Evolutionary conservation across 305 asterid genomes (phyloP), one percentile per base, ranked within the genome.

Genomic region (Fraxinus xanthoxyloides): DNA sequence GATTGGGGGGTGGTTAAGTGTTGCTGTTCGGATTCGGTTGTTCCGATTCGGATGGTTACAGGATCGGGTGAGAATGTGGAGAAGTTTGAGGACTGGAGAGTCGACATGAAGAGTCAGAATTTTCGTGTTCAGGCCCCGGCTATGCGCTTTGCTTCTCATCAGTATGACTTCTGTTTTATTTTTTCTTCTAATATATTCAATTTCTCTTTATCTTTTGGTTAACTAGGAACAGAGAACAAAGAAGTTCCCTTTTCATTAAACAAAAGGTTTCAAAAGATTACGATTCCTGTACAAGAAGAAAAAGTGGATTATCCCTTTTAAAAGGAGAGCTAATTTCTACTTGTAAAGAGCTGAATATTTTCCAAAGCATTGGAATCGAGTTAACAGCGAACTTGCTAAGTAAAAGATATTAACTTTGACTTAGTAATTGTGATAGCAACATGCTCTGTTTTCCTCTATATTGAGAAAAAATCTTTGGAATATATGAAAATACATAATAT

Each of bases 141-240:
- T 12, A 78, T 88, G 94, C 86, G 95, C 8, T 93, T 93, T 84
- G 90, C 92, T 82, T 89, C 96, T 82, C 86, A 92, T 32, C 89
- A 82, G 99, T 95, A 82, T 82, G 93, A 82, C 15, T 34, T 51
- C 69, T 3, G 7, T 34, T 7, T 13, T 3, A 26, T 9, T 10
- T 3, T 56, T 32, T 2, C 13, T 21, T 19, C 28, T 9, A 3
- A 3, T 43, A 61, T 75, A 46, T 7, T 21, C 34, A 32, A 43
- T 5, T 30, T 56, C 15, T 65, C 13, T 51, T 80, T 63, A 56
- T 70, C 21, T 75, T 78, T 76, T 76, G 1, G 7, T 28, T 76
- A 80, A 40, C 15, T 40, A 67, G 72, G 54, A 17, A 54, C 5
- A 36, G 26, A 24, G 36, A 46, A 76, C 23, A 15, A 75, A 24